phyloP scores from a whole-genome alignment of 495 filamentous ascomycete genomes.

The Hypoxylon perforatum region DNA sequence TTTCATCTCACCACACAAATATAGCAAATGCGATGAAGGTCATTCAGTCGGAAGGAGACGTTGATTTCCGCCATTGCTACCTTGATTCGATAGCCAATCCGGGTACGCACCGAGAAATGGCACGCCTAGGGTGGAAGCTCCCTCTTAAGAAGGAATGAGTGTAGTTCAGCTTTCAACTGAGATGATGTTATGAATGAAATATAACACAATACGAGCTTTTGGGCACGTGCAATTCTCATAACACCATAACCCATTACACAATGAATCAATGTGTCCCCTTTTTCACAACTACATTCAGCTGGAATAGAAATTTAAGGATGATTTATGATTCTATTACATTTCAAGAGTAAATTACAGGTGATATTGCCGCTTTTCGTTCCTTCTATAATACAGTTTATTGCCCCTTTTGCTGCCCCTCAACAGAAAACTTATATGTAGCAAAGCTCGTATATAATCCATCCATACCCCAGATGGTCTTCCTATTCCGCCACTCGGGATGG shows the following conservation, averaged over 20 bases:
- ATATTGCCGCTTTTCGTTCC: too few species aligned
- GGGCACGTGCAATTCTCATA: too few species aligned
- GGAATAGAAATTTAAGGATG: too few species aligned
- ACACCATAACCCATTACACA: too few species aligned
- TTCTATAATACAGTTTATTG: background rate
- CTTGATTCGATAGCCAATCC: background rate
- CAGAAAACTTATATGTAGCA: background rate
- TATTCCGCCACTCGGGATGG: conserved; percentile 2
- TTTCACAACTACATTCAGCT: too few species aligned
- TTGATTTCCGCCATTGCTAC: background rate
- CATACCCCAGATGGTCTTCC: background rate
- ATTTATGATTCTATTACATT: too few species aligned
- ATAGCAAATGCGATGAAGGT: background rate
- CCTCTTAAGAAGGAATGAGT: too few species aligned
- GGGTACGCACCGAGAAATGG: conserved; percentile 6
- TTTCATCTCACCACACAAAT: conserved; percentile 4
- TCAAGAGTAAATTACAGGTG: too few species aligned
- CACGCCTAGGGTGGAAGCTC: conserved; percentile 10
- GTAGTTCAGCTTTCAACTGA: too few species aligned
- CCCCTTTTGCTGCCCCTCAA: background rate
- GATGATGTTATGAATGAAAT: too few species aligned
- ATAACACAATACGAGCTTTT: too few species aligned
- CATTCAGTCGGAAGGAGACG: background rate
- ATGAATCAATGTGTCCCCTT: too few species aligned
- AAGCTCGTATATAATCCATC: background rate